Evolutionary conservation across 2,329 filamentous ascomycete genomes (phyloP).

Genomic region (Curvularia spicifera): DNA sequence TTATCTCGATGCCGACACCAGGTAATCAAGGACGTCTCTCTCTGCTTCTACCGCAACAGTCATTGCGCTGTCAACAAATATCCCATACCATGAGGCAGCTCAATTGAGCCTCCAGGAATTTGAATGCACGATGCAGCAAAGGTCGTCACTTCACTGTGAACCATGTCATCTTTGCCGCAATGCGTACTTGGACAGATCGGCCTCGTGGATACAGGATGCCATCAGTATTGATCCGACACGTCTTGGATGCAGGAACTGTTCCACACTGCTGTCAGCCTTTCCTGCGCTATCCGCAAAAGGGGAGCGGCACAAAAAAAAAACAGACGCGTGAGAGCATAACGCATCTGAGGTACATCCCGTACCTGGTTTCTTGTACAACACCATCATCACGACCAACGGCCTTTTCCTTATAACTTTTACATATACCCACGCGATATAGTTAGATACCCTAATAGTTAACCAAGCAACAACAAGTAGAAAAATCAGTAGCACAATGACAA

Average conservation of each 20-base stretch:
- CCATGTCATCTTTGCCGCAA: background rate
- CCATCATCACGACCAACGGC: background rate
- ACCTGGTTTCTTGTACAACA: background rate
- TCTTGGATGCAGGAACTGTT: background rate
- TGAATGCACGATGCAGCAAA: background rate
- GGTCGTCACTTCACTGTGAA: background rate
- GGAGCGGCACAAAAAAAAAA: background rate
- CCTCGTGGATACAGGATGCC: background rate
- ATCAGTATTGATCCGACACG: background rate
- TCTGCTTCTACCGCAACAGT: background rate
- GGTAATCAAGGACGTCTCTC: too few species aligned
- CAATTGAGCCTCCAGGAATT: background rate
- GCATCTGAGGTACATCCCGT: background rate
- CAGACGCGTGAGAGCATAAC: background rate
- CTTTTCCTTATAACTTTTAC: background rate
- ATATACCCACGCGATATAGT: background rate
- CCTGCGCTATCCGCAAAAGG: background rate
- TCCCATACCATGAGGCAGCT: background rate
- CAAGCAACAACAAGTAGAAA: background rate
- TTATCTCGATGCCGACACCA: background rate
- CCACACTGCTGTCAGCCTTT: background rate
- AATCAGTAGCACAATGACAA: background rate
- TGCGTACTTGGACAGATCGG: background rate
- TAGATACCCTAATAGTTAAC: constrained; percentile 1
- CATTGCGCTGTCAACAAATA: background rate